Evolutionary conservation across 228 moss, liverwort and hornwort genomes (phyloP).

Genomic region (Sphagnum fallax): DNA sequence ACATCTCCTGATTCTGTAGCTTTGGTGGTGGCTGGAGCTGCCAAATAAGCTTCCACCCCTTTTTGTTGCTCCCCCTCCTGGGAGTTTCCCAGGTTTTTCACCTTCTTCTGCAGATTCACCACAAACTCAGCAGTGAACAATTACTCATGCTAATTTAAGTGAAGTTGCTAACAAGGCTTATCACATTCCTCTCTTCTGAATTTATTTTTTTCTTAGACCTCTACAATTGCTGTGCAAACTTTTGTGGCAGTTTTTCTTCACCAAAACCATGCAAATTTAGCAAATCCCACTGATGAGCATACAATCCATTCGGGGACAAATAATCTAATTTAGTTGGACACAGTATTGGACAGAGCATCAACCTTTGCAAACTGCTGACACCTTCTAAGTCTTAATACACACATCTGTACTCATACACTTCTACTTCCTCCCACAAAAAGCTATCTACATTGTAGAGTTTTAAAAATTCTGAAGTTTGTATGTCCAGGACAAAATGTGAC

Average conservation of each 20-base stretch:
- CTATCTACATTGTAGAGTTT: no score
- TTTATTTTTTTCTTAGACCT: neutral
- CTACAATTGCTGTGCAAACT: neutral
- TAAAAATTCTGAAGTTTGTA: no score
- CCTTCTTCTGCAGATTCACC: constrained; percentile 57
- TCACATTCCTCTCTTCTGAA: no score
- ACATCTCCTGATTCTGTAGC: neutral
- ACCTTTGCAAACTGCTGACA: no score
- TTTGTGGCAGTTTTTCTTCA: neutral
- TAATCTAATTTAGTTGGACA: no score
- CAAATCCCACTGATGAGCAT: no score
- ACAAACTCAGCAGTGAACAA: neutral
- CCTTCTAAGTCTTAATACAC: no score
- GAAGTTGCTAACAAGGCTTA: neutral
- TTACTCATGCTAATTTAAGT: neutral
- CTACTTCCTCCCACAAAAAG: no score
- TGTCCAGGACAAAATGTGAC: constrained; percentile 15
- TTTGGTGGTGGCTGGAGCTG: constrained; percentile 29
- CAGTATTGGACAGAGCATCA: no score
- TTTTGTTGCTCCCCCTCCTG: constrained; percentile 18
- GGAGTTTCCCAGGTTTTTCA: constrained; percentile 27
- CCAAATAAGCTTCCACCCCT: constrained; percentile 58
- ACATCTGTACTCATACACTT: no score
- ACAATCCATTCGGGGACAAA: no score
- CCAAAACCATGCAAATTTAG: neutral